Base-by-base conservation (phyloP, 345 rosid genomes). In the Eucalyptus caleyi region DNA sequence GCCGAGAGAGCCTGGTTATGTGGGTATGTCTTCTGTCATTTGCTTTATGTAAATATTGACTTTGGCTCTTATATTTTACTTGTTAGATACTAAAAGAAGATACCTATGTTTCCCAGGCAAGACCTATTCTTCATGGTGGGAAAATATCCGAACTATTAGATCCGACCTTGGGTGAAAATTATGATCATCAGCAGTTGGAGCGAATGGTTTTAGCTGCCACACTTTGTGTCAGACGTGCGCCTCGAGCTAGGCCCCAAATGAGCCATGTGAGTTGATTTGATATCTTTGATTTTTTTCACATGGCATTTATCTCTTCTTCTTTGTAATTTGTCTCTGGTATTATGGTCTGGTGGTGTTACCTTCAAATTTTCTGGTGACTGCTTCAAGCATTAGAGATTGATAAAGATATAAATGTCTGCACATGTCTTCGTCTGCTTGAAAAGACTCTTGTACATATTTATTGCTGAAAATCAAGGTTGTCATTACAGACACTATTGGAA, bases 1-100 rank as follows among this genome's bases (percentile, higher is more conserved):
- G 97, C 91, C 95, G 92, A 87, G 99, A 96, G 94, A 97, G 99
- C 91, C 94, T 97, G 80, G 96, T 97, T 89, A 93, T 97, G 96
- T 98, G 99, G 99, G 99, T 98, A 97, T 87, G 98, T 91, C 65
- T 53, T 9, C 45, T 56, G 87, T 77, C 77, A 9, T 56, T 53
- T 51, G 47, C 47, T 77, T 77, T 11, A 23, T 37, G 47, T 19
- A 34, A 40, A 21, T 77, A 37, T 77, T 26, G 24, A 11, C 47
- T 40, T 6, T 21, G 30, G 24, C 30, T 40, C 30, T 40, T 40
- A 40, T 40, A 37, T 21, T 40, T 40, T 21, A 21, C 47, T 40
- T 40, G 47, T 23, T 77, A 77, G 65, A 32, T 9, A 40, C 26
- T 30, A 23, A 87, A 86, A 37, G 32, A 47, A 21, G 45, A 86